Evolutionary conservation across 805 yeast species (phyloP), one percentile per base, ranked within the genome.

Genomic region (Ogataea paradorogensis): DNA sequence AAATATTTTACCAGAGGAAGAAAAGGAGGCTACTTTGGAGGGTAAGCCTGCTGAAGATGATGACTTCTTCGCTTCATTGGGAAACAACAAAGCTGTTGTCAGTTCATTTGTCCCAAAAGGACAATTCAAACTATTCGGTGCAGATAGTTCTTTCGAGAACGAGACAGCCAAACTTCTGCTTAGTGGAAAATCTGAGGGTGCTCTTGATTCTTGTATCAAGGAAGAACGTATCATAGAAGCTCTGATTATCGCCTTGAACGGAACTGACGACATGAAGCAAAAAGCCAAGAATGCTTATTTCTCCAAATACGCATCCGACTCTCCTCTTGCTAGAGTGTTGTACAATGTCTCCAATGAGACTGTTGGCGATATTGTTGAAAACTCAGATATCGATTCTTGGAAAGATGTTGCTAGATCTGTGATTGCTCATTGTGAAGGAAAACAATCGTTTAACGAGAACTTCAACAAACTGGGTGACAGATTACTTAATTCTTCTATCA

Each of bases 331-430:
- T 2, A 82, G 99, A 55, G 69, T 88, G 11, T 68, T 95, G 40
- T 82, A 80, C 63, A 76, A 80, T 35, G 74, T 80, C 10, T 70
- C 86, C 1, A 69, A 75, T 22, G 67, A 68, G 25, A 66, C 65
- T 36, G 74, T 70, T 38, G 64, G 69, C 22, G 98, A 91, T 59
- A 59, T 93, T 46, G 93, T 89, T 22, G 71, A 74, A 32, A 82
- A 90, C 56, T 84, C 85, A 22, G 84, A 85, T 55, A 79, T 90
- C 27, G 53, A 71, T 4, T 80, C 85, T 49, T 93, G 99, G 99
- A 83, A 78, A 52, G 82, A 80, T 30, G 79, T 85, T 50, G 86
- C 89, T n/a, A 69, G 75, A 30, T 74, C 88, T 11, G 74, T 90
- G 40, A 60, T 78, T 38, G 74, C 86, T 2, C 83, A 74, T 53